Conservation (phyloP, 2,329 filamentous ascomycete genomes). For the Harringtonia lauricola region DNA sequence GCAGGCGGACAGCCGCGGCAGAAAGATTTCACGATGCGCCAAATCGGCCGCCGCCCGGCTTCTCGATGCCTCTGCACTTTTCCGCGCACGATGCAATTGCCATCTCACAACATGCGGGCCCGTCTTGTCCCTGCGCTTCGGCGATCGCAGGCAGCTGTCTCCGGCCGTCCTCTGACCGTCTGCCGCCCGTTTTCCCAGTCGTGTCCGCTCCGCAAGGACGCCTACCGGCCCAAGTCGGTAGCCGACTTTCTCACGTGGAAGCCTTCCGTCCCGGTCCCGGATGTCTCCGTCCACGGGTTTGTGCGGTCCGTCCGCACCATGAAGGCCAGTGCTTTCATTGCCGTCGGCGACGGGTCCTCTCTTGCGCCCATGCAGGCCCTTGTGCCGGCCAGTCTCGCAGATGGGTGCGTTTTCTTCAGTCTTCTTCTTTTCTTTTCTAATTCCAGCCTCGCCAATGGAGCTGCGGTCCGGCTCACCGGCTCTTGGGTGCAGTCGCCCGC, state of each 20-base stretch:
- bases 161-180: background rate
- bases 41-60: too few species aligned
- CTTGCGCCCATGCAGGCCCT: constrained; percentile 71
- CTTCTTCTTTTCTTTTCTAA: constrained; percentile 13
- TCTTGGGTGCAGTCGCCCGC: constrained; percentile 63
- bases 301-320: constrained; percentile 78
- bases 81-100: too few species aligned
- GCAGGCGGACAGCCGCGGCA: background rate
- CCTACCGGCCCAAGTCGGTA: constrained; percentile 27
- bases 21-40: background rate
- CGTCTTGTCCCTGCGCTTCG: too few species aligned
- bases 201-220: background rate
- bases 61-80: too few species aligned
- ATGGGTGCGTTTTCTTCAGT: constrained; percentile 47
- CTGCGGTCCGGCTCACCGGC: constrained; percentile 68
- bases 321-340: constrained; percentile 73
- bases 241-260: constrained; percentile 45
- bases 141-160: too few species aligned
- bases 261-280: constrained; percentile 29
- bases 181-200: background rate
- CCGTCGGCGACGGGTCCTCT: constrained; percentile 80
- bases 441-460: constrained; percentile 65
- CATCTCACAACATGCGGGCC: too few species aligned
- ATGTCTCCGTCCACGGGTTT: constrained; percentile 62
- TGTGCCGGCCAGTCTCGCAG: constrained; percentile 57